Base-by-base conservation (phyloP, 2,329 filamentous ascomycete species). In the Rhynchosporium agropyri region DNA sequence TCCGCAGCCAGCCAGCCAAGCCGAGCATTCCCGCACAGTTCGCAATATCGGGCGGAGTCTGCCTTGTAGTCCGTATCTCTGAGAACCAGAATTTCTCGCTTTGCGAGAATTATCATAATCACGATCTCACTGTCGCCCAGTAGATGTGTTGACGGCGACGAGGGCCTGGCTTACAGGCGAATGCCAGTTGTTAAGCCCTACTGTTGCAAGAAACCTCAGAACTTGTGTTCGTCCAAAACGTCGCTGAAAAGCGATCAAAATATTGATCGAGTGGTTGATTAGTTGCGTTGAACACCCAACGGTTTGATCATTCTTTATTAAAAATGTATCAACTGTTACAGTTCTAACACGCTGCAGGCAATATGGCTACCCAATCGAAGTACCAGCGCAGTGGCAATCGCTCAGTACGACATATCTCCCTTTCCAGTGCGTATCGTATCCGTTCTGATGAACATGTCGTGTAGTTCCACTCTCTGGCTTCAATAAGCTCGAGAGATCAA, bases 361-460 rank as follows among this genome's bases (percentile, higher is more conserved):
- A 38, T 55, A 74, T 74, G 72, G 60, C 70, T 58, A 67, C 59
- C 58, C 67, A 69, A 49, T 67, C 66, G 50, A 71, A 56, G 61
- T 69, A 65, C 58, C 58, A 64, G 62, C 70, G 65, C 31, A 61
- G 62, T 68, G 67, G 63, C 29, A 63, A 48, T 51, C 69, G 68
- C 49, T 63, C 65, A 63, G 72, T 73, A 74, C 59, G 70, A 60
- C 55, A 55, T 12, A 61, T 50, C 49, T 63, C 60, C 58, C 48
- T 33, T 3, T 13, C 43, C 58, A 36, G 49, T 31, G 10, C 55
- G 60, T 60, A 13, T 50, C 38, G 29, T 60, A 53, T 51, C 26
- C 10, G 13, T 65, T 69, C 70, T 73, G 65, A 72, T 69, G 49
- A 42, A n/a, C 20, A n/a, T 56, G 31, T 40, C n/a, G 58, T 68